Evolutionary conservation across 2,329 filamentous ascomycete species (phyloP).

Genomic region (Xylaria sp.): DNA sequence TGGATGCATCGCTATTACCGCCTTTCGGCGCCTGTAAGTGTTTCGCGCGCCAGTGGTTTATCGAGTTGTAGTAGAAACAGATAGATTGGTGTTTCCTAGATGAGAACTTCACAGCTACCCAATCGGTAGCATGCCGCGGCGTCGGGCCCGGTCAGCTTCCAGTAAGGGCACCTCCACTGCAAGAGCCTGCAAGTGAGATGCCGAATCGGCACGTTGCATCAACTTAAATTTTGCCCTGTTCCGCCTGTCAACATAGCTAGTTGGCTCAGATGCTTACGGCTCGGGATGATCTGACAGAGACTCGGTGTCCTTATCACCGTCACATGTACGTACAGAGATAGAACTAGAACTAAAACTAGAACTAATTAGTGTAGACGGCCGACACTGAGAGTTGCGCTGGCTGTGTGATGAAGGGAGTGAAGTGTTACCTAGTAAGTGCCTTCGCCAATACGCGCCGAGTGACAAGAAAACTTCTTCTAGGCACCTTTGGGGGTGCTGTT

Average conservation of each 20-base stretch:
- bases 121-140: constrained; percentile 37
- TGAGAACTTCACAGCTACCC: constrained; percentile 16
- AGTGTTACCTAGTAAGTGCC: not conserved
- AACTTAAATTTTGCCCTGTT: constrained; percentile 7
- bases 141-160: constrained; percentile 34
- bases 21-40: not conserved
- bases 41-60: not conserved
- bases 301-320: constrained; percentile 6
- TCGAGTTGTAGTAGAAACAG: not conserved
- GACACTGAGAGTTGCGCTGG: not conserved
- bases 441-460: constrained; percentile 20
- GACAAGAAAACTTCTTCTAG: constrained; percentile 27
- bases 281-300: constrained; percentile 6
- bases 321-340: constrained; percentile 3
- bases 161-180: constrained; percentile 20
- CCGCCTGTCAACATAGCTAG: constrained; percentile 16
- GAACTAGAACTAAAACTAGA: not conserved
- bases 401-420: not conserved
- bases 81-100: not conserved
- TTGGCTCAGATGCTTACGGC: constrained; percentile 20
- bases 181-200: constrained; percentile 34
- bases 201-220: constrained; percentile 23
- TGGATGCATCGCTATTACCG: not conserved
- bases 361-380: not conserved
- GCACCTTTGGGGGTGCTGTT: constrained; percentile 19